These are phyloP conservation scores for Pyrenula massariospora DNA, from an alignment of 495 filamentous ascomycete species.

Conservation along the genomic window DNA sequence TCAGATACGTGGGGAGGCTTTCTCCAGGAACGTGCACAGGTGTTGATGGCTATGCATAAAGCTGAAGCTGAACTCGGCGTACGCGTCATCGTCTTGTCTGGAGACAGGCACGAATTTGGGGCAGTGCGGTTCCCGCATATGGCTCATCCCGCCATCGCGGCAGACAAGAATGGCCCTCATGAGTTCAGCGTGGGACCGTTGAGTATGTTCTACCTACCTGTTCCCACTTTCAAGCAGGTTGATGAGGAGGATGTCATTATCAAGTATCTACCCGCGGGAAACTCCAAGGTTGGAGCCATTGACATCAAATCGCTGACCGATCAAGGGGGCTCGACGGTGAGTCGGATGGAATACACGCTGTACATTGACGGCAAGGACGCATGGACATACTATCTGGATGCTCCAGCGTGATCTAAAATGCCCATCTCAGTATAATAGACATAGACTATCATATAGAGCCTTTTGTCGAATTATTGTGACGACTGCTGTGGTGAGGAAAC, in stretches of 20 bases:
- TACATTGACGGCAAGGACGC: constrained; percentile 68
- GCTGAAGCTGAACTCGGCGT: constrained; percentile 52
- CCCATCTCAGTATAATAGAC: no score
- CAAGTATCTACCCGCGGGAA: constrained; percentile 80
- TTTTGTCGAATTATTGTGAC: no score
- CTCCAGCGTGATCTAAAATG: no score
- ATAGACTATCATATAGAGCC: no score
- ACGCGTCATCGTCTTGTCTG: constrained; percentile 75
- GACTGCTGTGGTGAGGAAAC: no score
- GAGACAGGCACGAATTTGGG: constrained; percentile 91
- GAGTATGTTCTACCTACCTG: constrained; percentile 84
- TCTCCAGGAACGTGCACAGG: constrained; percentile 58
- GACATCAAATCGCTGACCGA: constrained; percentile 37
- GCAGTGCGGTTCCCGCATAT: constrained; percentile 64
- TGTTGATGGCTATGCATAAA: constrained; percentile 89
- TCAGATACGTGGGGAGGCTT: constrained; percentile 91
- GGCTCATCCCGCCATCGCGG: constrained; percentile 12
- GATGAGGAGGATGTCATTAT: constrained; percentile 68
- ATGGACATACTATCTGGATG: constrained; percentile 51
- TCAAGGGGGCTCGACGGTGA: constrained; percentile 39
- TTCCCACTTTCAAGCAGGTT: constrained; percentile 68
- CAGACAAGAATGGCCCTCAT: constrained; percentile 39
- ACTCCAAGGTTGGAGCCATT: constrained; percentile 85
- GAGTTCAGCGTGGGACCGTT: constrained; percentile 86
- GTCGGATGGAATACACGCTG: constrained; percentile 61